These are phyloP conservation scores for Sugiyamaella sp. DNA, from an alignment of 1,139 yeast genomes.

Conservation along the genomic window DNA sequence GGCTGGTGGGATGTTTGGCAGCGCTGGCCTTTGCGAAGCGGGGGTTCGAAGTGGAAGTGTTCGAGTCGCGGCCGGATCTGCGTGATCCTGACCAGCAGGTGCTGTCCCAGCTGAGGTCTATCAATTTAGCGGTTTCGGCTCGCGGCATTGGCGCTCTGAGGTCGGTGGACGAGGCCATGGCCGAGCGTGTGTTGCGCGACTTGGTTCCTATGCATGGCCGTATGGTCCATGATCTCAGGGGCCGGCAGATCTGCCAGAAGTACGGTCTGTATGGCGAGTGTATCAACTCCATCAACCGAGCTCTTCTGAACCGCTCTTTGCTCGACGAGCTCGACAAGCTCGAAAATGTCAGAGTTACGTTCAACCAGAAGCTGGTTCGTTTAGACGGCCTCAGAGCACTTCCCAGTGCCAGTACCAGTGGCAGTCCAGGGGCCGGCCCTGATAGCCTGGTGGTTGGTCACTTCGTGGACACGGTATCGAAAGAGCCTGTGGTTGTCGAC, in stretches of 20 bases:
- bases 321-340: conserved; percentile 61
- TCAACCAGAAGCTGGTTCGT: conserved; percentile 58
- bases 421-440: background rate
- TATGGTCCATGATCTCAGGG: conserved; percentile 78
- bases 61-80: conserved; percentile 58
- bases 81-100: conserved; percentile 34
- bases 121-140: conserved; percentile 83
- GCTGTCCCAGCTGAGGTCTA: conserved; percentile 50
- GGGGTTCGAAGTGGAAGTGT: conserved; percentile 74
- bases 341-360: conserved; percentile 51
- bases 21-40: conserved; percentile 74
- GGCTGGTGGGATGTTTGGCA: conserved; percentile 86
- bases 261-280: conserved; percentile 87
- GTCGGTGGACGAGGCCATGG: conserved; percentile 61
- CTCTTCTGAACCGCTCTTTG: conserved; percentile 63
- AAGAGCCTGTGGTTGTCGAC: conserved; percentile 25
- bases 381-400: conserved; percentile 39
- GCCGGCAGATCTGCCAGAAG: conserved; percentile 65
- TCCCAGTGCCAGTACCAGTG: conserved; percentile 21
- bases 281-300: conserved; percentile 84
- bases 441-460: background rate
- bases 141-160: conserved; percentile 76
- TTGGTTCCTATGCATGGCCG: conserved; percentile 87
- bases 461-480: conserved; percentile 8
- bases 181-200: conserved; percentile 56